Evolutionary conservation across 768 basidiomycete species (phyloP).

Genomic region (Boletus speciosus): DNA sequence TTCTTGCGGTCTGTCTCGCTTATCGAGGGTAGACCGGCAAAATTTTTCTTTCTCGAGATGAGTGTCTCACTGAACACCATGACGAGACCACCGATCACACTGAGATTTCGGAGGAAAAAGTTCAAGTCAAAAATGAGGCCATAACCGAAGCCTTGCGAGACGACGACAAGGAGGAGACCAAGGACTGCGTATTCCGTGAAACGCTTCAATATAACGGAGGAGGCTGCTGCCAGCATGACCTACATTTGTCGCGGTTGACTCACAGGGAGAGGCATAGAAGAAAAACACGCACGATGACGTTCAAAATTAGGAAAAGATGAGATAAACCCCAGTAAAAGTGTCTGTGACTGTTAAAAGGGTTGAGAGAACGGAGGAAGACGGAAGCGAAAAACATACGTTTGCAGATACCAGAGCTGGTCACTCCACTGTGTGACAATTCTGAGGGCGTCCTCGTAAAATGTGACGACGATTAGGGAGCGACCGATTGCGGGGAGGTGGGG

Average conservation of each 20-base stretch:
- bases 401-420: conserved; percentile 98
- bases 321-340: conserved; percentile 95
- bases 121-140: conserved; percentile 99
- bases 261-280: neutral
- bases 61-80: conserved; percentile 99
- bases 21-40: conserved; percentile 86
- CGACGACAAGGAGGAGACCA: conserved; percentile 85
- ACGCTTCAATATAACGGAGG: conserved; percentile 81
- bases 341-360: conserved; percentile 63
- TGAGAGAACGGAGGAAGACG: conserved; percentile 5
- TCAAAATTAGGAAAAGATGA: conserved; percentile 87
- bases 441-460: conserved; percentile 95
- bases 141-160: conserved; percentile 97
- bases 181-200: conserved; percentile 87
- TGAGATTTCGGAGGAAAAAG: conserved; percentile 99
- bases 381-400: conserved; percentile 59
- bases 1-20: conserved; percentile 97
- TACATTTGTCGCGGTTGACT: conserved; percentile 30
- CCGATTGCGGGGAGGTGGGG: conserved; percentile 94
- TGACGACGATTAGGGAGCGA: conserved; percentile 95
- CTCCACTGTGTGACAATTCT: conserved; percentile 92
- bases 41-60: conserved; percentile 79
- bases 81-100: conserved; percentile 95
- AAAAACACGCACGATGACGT: conserved; percentile 72
- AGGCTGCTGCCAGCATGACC: conserved; percentile 87